Evolutionary conservation across 1,139 yeast genomes (phyloP), one percentile per base, ranked within the genome.

Genomic region (Saccharomyces hybrid): DNA sequence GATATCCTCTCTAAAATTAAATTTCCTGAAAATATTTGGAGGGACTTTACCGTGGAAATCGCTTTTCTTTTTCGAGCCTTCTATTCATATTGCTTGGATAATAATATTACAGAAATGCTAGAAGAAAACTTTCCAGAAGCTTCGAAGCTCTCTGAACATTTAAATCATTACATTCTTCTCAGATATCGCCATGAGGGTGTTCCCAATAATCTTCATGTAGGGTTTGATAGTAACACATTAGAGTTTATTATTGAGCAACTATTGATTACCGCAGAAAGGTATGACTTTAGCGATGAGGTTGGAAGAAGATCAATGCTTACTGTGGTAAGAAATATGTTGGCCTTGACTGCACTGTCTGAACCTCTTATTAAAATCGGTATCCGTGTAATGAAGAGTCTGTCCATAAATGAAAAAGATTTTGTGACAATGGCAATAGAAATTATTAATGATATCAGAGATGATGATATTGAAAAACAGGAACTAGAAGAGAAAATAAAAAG

Each of bases 201-300:
- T 8, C 13, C 44, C 13, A 48, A 32, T 63, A 59, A 20, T 58
- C 42, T n/a, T 5, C 23, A 47, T 1, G 30, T 11, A 9, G 69
- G 23, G 57, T 54, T 63, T 0, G 78, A 78, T 52, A 75, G 80
- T 20, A 75, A 74, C 32, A 93, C 86, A 55, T 68, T 84, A 42
- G 91, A 88, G 61, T 91, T 85, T 64, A 81, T 90, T 50, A 79
- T 89, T 50, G 82, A 83, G 56, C 97, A 93, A 67, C 69, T 95
- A 34, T 70, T 93, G 46, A 71, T 76, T 7, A 80, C 89, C 44
- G 84, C 93, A 0, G 79, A 79, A 48, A 81, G 81, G 44, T 87
- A 85, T 66, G 99, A 93, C 68, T 89, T 82, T 64, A 86, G 91
- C 60, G 99, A 93, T 72, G 97, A 91, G 68, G 81, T 88, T 52